Base-by-base conservation (phyloP, 495 filamentous ascomycete species). In the Neurospora sp. region DNA sequence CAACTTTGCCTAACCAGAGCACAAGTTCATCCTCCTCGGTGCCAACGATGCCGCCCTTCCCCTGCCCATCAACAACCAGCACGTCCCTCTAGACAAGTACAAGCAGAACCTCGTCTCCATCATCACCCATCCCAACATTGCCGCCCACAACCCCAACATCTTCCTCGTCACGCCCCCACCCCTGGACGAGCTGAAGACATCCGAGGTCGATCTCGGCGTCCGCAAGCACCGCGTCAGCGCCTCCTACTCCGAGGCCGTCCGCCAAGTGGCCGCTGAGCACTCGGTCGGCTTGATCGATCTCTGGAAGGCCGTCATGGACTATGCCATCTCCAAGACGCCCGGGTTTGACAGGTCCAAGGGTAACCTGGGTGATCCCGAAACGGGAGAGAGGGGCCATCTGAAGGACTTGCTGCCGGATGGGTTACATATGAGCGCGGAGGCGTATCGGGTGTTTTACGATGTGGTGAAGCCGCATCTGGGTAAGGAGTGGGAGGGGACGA, bases 11-110 rank as follows among this genome's bases (percentile, higher is more conserved):
- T 38, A 36, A 71, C 66, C 54, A 69, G n/a, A 42, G 40, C 40
- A 10, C 71, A 48, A 54, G 92, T 85, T 90, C 31, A 83, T 97
- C 74, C 93, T 96, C 77, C 89, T 97, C 73, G 94, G 94, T 21
- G 92, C 94, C 77, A 97, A 97, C 78, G 94, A 97, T 79, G 90
- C 94, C 8, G 86, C 85, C 71, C 76, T 94, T n/a, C 84, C 85
- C 24, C 81, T 84, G 48, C 83, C 85, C 17, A 82, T 81, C 28
- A 88, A 84, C 72, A 80, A 82, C 7, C 94, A 97, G 79, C 88
- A 93, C 77, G 87, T 97, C n/a, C 88, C 92, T 3, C 81, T 95
- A 24, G 86, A 89, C 5, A 82, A 88, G 72, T 97, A 90, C 83
- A 89, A 88, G 77, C 83, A 85, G 73, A 97, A 96, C 77, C 81